These are phyloP conservation scores for Middelhovenomyces tepae DNA, from an alignment of 805 yeast genomes.

Conservation along the genomic window DNA sequence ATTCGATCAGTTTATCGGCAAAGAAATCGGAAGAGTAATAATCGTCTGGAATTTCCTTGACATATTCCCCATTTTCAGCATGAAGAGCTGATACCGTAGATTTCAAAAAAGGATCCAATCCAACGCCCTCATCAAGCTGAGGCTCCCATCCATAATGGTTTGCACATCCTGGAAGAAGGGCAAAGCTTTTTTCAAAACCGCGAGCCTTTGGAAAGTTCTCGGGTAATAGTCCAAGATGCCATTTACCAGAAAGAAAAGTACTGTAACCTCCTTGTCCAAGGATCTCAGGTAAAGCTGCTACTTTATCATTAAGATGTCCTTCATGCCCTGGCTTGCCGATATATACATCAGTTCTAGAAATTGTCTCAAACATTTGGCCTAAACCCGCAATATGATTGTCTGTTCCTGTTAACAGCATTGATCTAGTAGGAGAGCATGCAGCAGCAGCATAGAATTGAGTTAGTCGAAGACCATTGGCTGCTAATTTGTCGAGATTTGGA, in stretches of 20 bases:
- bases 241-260: conserved; percentile 48
- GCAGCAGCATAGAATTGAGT: conserved; percentile 57
- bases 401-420: conserved; percentile 52
- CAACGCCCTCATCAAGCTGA: conserved; percentile 19
- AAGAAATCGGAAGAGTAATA: conserved; percentile 39
- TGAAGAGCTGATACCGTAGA: conserved; percentile 27
- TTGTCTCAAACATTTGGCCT: conserved; percentile 49
- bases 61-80: conserved; percentile 31
- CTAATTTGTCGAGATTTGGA: conserved; percentile 41
- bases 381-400: conserved; percentile 55
- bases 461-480: conserved; percentile 38
- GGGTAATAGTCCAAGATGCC: conserved; percentile 46
- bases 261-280: conserved; percentile 41
- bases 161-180: conserved; percentile 49
- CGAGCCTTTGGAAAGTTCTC: conserved; percentile 42
- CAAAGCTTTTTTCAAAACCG: conserved; percentile 44
- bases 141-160: conserved; percentile 44
- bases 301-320: conserved; percentile 42
- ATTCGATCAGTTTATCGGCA: conserved; percentile 37
- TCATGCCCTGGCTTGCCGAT: conserved; percentile 46
- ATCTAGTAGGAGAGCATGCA: conserved; percentile 57
- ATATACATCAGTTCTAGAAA: conserved; percentile 32
- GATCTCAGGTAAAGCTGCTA: conserved; percentile 46
- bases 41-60: conserved; percentile 36
- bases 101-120: conserved; percentile 16